Evolutionary conservation across 176 grass and related monocot genomes (phyloP).

Genomic region (Lolium rigidum): DNA sequence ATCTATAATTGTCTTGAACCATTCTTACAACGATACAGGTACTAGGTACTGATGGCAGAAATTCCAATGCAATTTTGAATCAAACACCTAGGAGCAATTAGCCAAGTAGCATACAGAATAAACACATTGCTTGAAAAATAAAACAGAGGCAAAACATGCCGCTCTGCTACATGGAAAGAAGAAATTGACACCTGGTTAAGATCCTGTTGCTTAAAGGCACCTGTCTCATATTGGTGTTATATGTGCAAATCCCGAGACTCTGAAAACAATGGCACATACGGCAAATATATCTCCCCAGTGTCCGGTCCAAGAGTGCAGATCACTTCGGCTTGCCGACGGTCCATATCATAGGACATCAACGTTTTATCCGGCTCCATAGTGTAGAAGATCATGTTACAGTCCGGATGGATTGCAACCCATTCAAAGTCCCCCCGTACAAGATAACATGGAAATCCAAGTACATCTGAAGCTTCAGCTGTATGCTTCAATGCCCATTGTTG

Average conservation of each 20-base stretch:
- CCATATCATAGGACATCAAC: slow-evolving; percentile 16
- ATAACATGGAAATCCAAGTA: neutral
- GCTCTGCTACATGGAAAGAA: neutral
- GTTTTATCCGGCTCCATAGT: neutral
- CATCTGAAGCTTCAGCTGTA: neutral
- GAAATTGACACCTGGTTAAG: neutral
- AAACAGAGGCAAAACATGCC: neutral
- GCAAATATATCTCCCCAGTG: neutral
- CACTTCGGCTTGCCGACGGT: neutral
- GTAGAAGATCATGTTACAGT: slow-evolving; percentile 8
- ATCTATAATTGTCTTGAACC: neutral
- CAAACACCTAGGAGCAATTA: neutral
- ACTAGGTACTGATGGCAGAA: neutral
- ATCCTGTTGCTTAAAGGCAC: neutral
- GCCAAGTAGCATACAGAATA: neutral
- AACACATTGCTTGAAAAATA: neutral
- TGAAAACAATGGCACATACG: neutral
- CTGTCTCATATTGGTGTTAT: too few relatives aligned
- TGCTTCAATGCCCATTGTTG: slow-evolving; percentile 5
- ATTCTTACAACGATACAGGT: neutral
- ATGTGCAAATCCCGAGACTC: neutral
- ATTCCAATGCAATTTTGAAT: neutral
- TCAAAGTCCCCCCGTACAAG: neutral
- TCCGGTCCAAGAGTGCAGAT: neutral
- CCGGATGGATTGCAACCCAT: slow-evolving; percentile 8